Base-by-base conservation (phyloP, 1,284 basidiomycete species). In the Porphyrellus sp. region DNA sequence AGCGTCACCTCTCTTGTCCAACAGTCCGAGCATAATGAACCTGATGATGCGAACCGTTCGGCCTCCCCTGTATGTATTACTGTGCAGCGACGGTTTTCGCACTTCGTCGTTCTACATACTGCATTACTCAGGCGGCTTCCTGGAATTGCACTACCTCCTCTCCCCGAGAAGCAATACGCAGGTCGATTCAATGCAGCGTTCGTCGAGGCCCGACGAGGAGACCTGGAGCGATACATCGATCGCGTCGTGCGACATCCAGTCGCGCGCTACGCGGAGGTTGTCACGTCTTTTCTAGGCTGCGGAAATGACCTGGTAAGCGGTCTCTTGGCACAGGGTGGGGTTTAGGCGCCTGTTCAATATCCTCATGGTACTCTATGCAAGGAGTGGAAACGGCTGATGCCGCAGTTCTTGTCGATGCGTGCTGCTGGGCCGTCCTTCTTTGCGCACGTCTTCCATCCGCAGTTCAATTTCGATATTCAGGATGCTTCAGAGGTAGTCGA, bases 161-260 rank as follows among this genome's bases (percentile, higher is more conserved):
- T 93, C 3, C 91, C 91, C 0, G 86, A 89, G 67, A 91, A 93
- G 66, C 85, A 90, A 61, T 89, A 91, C 59, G 77, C 88, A 0
- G 89, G 88, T 1, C 74, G 89, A 4, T 92, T 93, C 67, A 88
- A 80, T 49, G 77, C 80, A 15, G 88, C 85, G 48, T 93, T 93
- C 59, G 83, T 94, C 7, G 91, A 93, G 63, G 87, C 86, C 5
- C 74, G 91, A 28, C 71, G 90, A 40, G 82, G 87, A 1, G 90
- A 92, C 63, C 72, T 94, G 37, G 88, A 92, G 62, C 74, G 86
- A 38, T 94, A 93, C 70, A 74, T 93, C 23, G 75, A 74, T 28
- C 77, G 81, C 43, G 71, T 93, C 31, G 82, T 85, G 18, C 72
- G 86, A n/a, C 91, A 93, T 69, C 88, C 90, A 0, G 72, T 93